Evolutionary conservation across 257 asterid species (phyloP).

Genomic region (Nicotiana tabacum): DNA sequence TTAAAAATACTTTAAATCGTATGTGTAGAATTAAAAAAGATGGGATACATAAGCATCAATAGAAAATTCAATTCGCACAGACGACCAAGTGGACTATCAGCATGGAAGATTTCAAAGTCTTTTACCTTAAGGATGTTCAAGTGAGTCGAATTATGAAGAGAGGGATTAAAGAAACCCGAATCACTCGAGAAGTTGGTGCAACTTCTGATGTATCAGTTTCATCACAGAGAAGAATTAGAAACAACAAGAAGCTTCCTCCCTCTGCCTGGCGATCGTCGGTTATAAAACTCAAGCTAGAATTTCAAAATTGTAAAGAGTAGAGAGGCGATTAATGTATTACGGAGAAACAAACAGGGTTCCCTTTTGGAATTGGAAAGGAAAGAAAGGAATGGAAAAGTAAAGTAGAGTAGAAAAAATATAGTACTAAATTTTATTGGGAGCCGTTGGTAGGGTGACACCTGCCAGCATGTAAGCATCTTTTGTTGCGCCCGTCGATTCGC

Average conservation of each 20-base stretch:
- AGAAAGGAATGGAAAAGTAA: not conserved
- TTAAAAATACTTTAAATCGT: not conserved
- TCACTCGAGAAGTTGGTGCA: not conserved
- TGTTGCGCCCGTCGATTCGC: not conserved
- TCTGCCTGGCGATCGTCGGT: not conserved
- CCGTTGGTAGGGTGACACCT: not conserved
- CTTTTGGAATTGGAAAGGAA: not conserved
- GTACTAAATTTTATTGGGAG: not conserved
- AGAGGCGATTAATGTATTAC: not conserved
- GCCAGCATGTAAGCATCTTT: not conserved
- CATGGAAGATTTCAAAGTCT: too few species aligned
- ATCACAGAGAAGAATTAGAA: not conserved
- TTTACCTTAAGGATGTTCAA: not conserved
- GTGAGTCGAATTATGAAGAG: not conserved
- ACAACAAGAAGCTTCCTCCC: not conserved
- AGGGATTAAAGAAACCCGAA: not conserved
- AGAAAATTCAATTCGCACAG: too few species aligned
- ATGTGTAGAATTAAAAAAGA: not conserved
- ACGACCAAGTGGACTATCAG: too few species aligned
- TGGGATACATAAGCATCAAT: not conserved
- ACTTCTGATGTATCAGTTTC: not conserved
- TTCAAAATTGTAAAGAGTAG: not conserved
- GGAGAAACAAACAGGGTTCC: not conserved
- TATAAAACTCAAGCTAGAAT: not conserved
- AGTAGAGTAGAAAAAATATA: not conserved